phyloP scores from a whole-genome alignment of 495 filamentous ascomycete genomes.

The Choiromyces venosus region DNA sequence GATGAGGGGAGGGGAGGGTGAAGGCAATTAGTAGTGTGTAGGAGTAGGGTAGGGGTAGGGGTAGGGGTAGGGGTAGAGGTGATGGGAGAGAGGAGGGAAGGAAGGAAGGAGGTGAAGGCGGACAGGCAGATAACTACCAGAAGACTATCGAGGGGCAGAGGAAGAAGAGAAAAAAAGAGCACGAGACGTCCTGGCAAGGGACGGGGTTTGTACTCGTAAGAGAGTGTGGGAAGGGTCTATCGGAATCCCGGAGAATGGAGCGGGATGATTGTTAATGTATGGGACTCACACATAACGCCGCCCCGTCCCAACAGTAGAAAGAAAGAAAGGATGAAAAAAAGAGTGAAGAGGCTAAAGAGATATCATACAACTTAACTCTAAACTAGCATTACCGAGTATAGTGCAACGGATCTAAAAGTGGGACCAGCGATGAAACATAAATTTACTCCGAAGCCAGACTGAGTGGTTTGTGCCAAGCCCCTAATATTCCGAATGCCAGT shows the following conservation, averaged over 20 bases:
- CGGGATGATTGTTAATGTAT: neutral
- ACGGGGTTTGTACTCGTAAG: neutral
- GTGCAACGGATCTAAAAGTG: too few relatives aligned
- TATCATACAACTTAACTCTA: neutral
- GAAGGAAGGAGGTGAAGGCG: neutral
- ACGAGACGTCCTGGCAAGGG: neutral
- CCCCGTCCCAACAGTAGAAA: neutral
- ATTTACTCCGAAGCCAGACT: too few relatives aligned
- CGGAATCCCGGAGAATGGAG: neutral
- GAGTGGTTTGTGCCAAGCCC: too few relatives aligned
- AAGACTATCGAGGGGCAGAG: neutral
- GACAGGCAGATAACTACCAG: neutral
- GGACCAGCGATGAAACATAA: too few relatives aligned
- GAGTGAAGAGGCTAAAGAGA: neutral
- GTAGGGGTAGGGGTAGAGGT: neutral
- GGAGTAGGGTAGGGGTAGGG: neutral
- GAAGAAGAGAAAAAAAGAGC: neutral
- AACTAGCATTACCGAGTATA: neutral
- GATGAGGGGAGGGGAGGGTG: neutral
- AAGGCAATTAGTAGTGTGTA: neutral
- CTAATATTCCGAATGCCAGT: too few relatives aligned
- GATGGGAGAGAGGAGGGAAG: neutral
- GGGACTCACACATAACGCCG: neutral
- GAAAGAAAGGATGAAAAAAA: neutral
- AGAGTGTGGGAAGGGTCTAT: neutral